Evolutionary conservation across 495 filamentous ascomycete genomes (phyloP), one percentile per base, ranked within the genome.

Genomic region (Neurospora discreta): DNA sequence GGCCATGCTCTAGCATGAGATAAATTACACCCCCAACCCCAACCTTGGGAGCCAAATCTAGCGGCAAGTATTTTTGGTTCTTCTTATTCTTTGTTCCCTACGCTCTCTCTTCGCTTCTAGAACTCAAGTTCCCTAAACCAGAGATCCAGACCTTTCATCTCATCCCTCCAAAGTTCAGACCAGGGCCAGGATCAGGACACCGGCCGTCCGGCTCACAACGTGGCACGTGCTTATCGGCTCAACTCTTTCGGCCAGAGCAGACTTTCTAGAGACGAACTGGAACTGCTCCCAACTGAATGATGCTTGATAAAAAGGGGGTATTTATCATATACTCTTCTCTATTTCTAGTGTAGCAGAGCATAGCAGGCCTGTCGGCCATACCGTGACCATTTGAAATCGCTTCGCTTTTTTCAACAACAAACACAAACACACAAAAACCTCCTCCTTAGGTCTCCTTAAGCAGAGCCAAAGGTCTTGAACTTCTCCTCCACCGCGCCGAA

Each of bases 401-500:
- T 30, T 60, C 52, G 52, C 52, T 60, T 60, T 15, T 58, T 58
- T 58, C 13, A 26, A 26, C 30, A 39, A 33, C 40, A 30, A 41
- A 46, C 70, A 40, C 15, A 65, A 33, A 39, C 23, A 39, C 16
- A 58, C 16, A 39, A 15, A 58, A 65, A n/a, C 10, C 5, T 5
- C 33, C 18, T 39, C 36, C 42, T 11, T 26, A 68, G 69, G 39
- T 52, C 73, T 39, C 36, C 39, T 39, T 80, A 85, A 58, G 81
- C 81, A 26, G 52, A 60, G 60, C 81, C 83, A 72, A 77, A 81
- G 38, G 83, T 78, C 83, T 84, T 85, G 75, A 86, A 71, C 75
- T 85, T 83, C 76, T 87, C 84, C 83, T 89, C 87, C 18, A 90
- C 68, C 9, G 87, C 84, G 73, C 80, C 75, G 75, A 86, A 85